Evolutionary conservation across 805 yeast genomes (phyloP).

Genomic region (Limtongozyma cylindracea): DNA sequence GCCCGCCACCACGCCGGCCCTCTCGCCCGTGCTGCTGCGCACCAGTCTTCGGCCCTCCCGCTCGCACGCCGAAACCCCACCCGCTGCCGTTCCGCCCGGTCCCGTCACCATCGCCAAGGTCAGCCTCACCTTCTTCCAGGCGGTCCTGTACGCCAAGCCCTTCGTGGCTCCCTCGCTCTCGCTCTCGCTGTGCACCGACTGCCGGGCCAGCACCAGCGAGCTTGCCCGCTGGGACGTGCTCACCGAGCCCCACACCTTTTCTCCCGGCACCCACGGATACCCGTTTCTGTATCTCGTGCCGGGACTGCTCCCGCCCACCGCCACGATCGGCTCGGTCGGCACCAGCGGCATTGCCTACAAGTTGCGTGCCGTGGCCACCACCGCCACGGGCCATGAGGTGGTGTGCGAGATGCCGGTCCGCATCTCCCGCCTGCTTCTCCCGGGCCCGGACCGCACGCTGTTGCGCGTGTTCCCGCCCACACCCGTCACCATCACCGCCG

Average conservation of each 20-base stretch:
- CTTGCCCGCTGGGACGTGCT: slow-evolving; percentile 82
- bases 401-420: slow-evolving; percentile 26
- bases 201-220: slow-evolving; percentile 26
- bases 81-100: slow-evolving; percentile 22
- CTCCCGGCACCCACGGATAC: slow-evolving; percentile 54
- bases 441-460: slow-evolving; percentile 71
- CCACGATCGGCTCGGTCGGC: slow-evolving; percentile 29
- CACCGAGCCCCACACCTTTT: slow-evolving; percentile 25
- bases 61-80: slow-evolving; percentile 2
- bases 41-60: background rate
- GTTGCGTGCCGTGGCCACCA: slow-evolving; percentile 31
- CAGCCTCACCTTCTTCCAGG: slow-evolving; percentile 45
- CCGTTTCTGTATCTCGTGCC: slow-evolving; percentile 83
- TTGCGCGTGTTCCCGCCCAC: slow-evolving; percentile 92
- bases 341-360: slow-evolving; percentile 43
- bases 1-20: background rate
- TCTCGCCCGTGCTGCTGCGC: slow-evolving; percentile 1
- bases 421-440: slow-evolving; percentile 48
- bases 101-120: slow-evolving; percentile 12
- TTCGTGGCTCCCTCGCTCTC: slow-evolving; percentile 24
- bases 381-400: slow-evolving; percentile 4
- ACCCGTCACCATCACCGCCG: slow-evolving; percentile 65
- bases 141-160: slow-evolving; percentile 38
- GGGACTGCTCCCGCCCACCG: slow-evolving; percentile 67
- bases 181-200: slow-evolving; percentile 27